Percentiles rank a stretch among this genome's conserved stretches.
Conservation (phyloP, 129 eudicot genomes). For the Helianthus tuberosus region DNA sequence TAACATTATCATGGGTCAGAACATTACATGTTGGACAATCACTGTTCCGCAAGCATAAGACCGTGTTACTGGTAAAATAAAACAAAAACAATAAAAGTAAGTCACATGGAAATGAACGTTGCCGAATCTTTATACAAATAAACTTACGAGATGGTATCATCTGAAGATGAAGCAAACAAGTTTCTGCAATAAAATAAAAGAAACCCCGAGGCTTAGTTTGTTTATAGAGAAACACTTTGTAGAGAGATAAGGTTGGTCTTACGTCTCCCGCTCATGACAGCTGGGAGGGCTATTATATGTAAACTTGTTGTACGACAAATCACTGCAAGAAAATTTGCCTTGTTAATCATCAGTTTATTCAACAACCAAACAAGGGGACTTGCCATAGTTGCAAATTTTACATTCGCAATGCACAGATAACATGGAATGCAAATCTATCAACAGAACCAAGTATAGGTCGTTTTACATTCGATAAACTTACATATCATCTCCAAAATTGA, state of each 20-base stretch:
- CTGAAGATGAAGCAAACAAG: conserved; percentile 34
- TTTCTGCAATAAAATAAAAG: conserved; percentile 29
- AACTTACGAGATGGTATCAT: conserved; percentile 38
- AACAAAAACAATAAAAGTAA: background rate
- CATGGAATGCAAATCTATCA: background rate
- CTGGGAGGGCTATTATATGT: conserved; percentile 23
- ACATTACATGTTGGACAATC: conserved; percentile 5
- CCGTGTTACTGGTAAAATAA: conserved; percentile 19
- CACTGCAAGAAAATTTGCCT: conserved; percentile 28
- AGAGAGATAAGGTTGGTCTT: conserved; percentile 26
- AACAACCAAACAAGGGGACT: background rate
- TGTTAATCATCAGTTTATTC: background rate
- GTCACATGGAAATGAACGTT: background rate
- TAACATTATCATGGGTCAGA: too few relatives aligned
- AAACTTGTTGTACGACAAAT: conserved; percentile 59
- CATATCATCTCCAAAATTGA: conserved; percentile 29
- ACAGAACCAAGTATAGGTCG: background rate
- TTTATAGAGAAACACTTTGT: background rate
- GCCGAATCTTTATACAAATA: background rate
- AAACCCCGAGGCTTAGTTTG: conserved; percentile 5
- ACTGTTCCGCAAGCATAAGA: conserved; percentile 38
- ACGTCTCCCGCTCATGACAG: conserved; percentile 45
- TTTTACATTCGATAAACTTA: conserved; percentile 20
- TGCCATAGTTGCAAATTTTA: background rate
- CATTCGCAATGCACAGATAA: background rate